Conservation (phyloP, 768 basidiomycete species). For the Mycena pura region DNA sequence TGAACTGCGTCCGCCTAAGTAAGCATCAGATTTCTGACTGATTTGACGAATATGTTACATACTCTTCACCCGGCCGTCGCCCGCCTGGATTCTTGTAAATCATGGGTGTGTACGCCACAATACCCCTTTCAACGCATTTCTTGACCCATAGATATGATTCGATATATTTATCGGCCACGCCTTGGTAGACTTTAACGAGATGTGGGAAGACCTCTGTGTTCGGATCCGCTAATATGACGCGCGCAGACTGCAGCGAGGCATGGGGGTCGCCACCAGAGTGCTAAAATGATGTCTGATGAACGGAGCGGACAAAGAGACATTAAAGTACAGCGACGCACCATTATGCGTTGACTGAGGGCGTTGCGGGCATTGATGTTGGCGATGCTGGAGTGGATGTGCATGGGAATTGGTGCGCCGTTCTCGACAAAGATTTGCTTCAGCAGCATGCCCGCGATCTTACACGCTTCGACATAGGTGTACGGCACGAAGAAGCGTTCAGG, state of each 20-base stretch:
- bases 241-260: constrained; percentile 72
- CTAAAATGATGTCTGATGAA: constrained; percentile 44
- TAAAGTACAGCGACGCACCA: constrained; percentile 48
- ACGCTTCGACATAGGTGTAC: constrained; percentile 84
- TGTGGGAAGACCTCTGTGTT: constrained; percentile 78
- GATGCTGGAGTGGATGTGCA: constrained; percentile 85
- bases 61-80: constrained; percentile 84
- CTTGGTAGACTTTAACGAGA: constrained; percentile 75
- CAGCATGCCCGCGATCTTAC: constrained; percentile 77
- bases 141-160: constrained; percentile 87
- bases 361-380: constrained; percentile 77
- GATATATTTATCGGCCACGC: constrained; percentile 73
- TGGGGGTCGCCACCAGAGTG: constrained; percentile 83
- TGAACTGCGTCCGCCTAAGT: constrained; percentile 77
- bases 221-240: constrained; percentile 81
- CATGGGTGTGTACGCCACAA: constrained; percentile 71
- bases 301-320: not conserved
- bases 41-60: constrained; percentile 31
- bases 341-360: constrained; percentile 71
- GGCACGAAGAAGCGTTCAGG: constrained; percentile 83
- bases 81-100: constrained; percentile 88
- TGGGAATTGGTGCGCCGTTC: constrained; percentile 66
- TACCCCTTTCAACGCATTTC: constrained; percentile 76
- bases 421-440: constrained; percentile 80
- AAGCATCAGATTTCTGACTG: not conserved